Conservation (phyloP, 2,329 filamentous ascomycete genomes). For the Diplocarpon rosae region DNA sequence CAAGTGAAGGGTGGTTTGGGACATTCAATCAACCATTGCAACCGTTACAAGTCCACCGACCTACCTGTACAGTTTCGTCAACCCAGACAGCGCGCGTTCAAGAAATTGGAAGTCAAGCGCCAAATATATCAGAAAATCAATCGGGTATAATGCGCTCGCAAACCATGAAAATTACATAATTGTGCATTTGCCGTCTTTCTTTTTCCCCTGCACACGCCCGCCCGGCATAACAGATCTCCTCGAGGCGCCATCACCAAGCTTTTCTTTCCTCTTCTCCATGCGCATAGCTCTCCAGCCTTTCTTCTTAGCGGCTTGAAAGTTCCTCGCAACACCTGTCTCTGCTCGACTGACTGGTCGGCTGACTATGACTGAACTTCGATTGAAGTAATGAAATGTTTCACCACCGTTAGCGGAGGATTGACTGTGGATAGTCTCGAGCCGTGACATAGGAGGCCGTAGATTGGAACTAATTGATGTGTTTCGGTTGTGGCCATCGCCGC, state of each 20-base stretch:
- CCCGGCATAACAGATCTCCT: slow-evolving; percentile 7
- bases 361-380: slow-evolving; percentile 12
- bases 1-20: no score
- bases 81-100: no score
- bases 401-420: slow-evolving; percentile 21
- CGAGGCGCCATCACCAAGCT: slow-evolving; percentile 30
- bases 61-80: no score
- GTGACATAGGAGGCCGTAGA: slow-evolving; percentile 36
- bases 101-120: no score
- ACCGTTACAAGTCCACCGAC: no score
- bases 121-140: not conserved
- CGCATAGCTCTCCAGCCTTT: slow-evolving; percentile 38
- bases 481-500: slow-evolving; percentile 22
- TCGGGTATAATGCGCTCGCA: slow-evolving; percentile 1
- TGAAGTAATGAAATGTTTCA: slow-evolving; percentile 18
- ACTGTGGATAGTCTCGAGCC: slow-evolving; percentile 45
- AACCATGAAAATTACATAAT: slow-evolving; percentile 36
- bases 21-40: no score
- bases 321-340: slow-evolving; percentile 49
- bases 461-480: slow-evolving; percentile 33
- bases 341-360: slow-evolving; percentile 38
- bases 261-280: slow-evolving; percentile 33
- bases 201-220: slow-evolving; percentile 17
- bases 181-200: slow-evolving; percentile 36
- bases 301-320: slow-evolving; percentile 48